Evolutionary conservation across 805 yeast species (phyloP).

Genomic region (Candida chauliodis): DNA sequence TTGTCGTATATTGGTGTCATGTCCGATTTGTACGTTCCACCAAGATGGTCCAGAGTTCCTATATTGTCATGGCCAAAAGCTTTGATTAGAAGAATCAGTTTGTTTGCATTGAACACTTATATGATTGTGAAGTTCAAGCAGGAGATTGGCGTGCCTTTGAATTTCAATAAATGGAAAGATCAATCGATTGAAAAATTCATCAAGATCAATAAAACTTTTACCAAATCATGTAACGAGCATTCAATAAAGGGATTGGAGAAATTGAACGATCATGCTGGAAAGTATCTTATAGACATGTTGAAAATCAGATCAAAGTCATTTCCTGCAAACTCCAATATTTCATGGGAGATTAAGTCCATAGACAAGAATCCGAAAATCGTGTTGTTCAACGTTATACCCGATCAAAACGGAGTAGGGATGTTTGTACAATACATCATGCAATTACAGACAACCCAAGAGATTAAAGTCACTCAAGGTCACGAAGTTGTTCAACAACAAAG

Average conservation of each 20-base stretch:
- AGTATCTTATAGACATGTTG: constrained; percentile 28
- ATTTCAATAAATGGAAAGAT: constrained; percentile 83
- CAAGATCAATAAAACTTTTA: constrained; percentile 79
- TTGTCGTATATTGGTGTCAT: constrained; percentile 36
- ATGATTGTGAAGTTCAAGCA: constrained; percentile 45
- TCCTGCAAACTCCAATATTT: constrained; percentile 57
- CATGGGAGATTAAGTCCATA: constrained; percentile 76
- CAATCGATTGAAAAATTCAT: constrained; percentile 74
- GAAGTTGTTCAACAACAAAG: constrained; percentile 14
- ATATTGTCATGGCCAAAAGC: constrained; percentile 41
- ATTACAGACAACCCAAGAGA: constrained; percentile 34
- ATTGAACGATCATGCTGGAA: constrained; percentile 33
- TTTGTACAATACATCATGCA: constrained; percentile 39
- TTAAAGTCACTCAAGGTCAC: constrained; percentile 18
- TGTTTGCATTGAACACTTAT: constrained; percentile 64
- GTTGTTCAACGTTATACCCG: constrained; percentile 64
- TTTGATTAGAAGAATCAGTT: constrained; percentile 58
- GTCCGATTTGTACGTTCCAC: constrained; percentile 44
- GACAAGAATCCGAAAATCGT: constrained; percentile 70
- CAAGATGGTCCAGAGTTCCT: constrained; percentile 23
- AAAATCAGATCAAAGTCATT: constrained; percentile 31
- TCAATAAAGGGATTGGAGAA: constrained; percentile 46
- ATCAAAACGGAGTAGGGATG: constrained; percentile 33
- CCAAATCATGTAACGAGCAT: constrained; percentile 39
- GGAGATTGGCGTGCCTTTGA: constrained; percentile 40